Conservation (phyloP, 2,329 filamentous ascomycete genomes). For the Cercospora sp. region DNA sequence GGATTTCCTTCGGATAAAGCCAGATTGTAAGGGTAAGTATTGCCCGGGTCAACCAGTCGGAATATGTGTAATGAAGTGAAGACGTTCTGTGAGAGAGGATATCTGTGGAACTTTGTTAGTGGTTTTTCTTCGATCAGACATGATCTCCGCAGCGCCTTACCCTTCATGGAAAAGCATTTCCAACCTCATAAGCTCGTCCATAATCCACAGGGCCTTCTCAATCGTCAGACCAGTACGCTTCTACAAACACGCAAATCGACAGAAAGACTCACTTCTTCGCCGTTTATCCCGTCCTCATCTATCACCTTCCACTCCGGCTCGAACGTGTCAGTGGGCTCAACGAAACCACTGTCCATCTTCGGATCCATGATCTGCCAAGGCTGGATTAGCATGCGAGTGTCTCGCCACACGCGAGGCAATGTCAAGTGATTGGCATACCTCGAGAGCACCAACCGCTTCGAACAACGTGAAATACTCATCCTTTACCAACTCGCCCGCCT, state of each 20-base stretch:
- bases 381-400: conserved; percentile 5
- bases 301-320: conserved; percentile 61
- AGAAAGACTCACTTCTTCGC: not conserved
- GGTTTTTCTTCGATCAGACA: not conserved
- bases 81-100: conserved; percentile 89
- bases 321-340: conserved; percentile 74
- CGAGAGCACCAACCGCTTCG: conserved; percentile 84
- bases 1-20: not conserved
- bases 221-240: not conserved
- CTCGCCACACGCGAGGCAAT: not conserved
- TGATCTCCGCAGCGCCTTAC: not conserved
- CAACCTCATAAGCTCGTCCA: conserved; percentile 86
- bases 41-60: conserved; percentile 69
- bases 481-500: conserved; percentile 82
- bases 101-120: conserved; percentile 38
- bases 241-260: not conserved
- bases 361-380: conserved; percentile 85
- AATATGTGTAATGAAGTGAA: conserved; percentile 93
- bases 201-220: conserved; percentile 79
- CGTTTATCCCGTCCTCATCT: conserved; percentile 42
- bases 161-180: conserved; percentile 98
- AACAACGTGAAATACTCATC: conserved; percentile 94
- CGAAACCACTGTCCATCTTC: conserved; percentile 95
- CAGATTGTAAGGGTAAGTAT: conserved; percentile 32
- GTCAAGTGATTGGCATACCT: conserved; percentile 47